phyloP scores from a whole-genome alignment of 805 yeast species.

The Candida tibetensis region DNA sequence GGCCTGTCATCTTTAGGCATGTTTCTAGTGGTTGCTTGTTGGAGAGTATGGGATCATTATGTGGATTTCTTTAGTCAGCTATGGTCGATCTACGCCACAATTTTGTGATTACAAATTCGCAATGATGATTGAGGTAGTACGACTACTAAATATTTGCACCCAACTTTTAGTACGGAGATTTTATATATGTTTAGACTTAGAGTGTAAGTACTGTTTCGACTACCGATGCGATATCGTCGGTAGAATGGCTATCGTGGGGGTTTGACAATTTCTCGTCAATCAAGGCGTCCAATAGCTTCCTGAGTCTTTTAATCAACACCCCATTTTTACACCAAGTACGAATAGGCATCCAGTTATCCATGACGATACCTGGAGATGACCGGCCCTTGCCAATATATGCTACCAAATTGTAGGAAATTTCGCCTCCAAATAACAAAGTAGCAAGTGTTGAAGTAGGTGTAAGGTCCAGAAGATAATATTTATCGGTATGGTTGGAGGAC shows the following conservation, averaged over 20 bases:
- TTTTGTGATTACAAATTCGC: neutral
- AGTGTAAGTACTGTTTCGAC: neutral
- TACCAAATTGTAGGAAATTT: constrained; percentile 55
- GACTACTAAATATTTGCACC: neutral
- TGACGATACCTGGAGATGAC: constrained; percentile 76
- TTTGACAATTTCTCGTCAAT: constrained; percentile 56
- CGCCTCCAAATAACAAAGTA: constrained; percentile 79
- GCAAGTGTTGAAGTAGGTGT: constrained; percentile 79
- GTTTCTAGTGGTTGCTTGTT: too few species aligned
- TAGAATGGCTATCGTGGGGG: constrained; percentile 17
- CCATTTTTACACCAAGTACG: constrained; percentile 95
- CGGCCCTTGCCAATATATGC: constrained; percentile 39
- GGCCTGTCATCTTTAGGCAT: too few species aligned
- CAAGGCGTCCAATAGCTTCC: constrained; percentile 63
- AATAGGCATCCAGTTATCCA: constrained; percentile 88
- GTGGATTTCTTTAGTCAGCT: too few species aligned
- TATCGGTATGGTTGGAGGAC: constrained; percentile 60
- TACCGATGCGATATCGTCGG: neutral
- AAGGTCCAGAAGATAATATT: constrained; percentile 66
- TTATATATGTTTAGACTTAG: too few species aligned
- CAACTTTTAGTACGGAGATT: neutral
- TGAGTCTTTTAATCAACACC: constrained; percentile 70
- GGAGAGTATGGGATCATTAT: too few species aligned
- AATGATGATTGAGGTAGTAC: neutral
- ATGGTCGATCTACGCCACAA: too few species aligned